phyloP scores from a whole-genome alignment of 2,329 filamentous ascomycete genomes.

The Ramularia collo-cygni region DNA sequence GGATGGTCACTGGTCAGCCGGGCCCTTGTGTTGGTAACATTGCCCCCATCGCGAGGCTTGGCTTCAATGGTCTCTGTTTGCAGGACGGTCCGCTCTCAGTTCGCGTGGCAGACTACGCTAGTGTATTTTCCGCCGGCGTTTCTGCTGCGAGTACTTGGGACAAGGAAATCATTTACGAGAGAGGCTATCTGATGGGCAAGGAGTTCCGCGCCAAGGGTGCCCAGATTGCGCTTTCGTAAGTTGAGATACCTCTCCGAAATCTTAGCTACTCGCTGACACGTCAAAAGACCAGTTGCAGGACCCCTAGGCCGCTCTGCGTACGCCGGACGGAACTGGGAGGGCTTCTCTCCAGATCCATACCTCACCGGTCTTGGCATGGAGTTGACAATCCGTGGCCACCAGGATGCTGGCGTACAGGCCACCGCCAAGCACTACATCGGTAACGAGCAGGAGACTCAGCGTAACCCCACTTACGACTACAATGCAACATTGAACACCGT shows the following conservation, averaged over 20 bases:
- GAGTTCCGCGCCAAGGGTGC: constrained; percentile 68
- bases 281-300: constrained; percentile 1
- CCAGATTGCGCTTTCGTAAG: constrained; percentile 3
- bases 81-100: constrained; percentile 38
- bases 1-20: constrained; percentile 11
- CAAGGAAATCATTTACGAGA: constrained; percentile 58
- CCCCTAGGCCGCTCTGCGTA: background rate
- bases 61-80: constrained; percentile 8
- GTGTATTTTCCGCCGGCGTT: constrained; percentile 71
- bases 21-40: constrained; percentile 31
- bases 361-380: constrained; percentile 65
- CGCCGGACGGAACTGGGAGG: constrained; percentile 65
- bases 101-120: constrained; percentile 69
- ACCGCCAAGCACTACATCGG: constrained; percentile 27
- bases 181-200: constrained; percentile 65
- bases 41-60: constrained; percentile 7
- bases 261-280: background rate
- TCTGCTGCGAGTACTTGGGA: constrained; percentile 81
- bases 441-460: constrained; percentile 22
- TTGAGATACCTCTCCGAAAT: constrained; percentile 39
- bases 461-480: constrained; percentile 3
- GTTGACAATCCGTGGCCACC: constrained; percentile 1
- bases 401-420: constrained; percentile 29
- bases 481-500: constrained; percentile 2
- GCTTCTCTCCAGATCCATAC: constrained; percentile 66